These are phyloP conservation scores for Batrachochytrium dendrobatidis DNA, from an alignment of 371 early-diverging fungal genomes.

Conservation along the genomic window DNA sequence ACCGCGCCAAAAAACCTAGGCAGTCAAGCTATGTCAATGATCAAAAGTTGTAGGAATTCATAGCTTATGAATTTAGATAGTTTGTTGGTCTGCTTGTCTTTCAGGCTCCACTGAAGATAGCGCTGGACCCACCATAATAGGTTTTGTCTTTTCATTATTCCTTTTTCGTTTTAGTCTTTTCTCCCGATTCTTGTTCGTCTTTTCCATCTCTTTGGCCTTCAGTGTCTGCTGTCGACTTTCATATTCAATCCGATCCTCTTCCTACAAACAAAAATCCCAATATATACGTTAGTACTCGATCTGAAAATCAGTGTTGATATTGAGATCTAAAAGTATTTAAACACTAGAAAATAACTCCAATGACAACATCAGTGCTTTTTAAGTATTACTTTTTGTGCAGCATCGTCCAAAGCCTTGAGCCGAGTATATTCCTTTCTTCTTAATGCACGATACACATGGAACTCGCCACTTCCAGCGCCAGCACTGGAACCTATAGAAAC, in stretches of 20 bases:
- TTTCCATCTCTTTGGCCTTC: constrained; percentile 61
- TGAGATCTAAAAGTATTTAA: no score
- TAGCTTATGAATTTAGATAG: no score
- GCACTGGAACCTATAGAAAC: constrained; percentile 71
- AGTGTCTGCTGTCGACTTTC: constrained; percentile 49
- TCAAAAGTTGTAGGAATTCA: no score
- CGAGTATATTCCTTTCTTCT: constrained; percentile 82
- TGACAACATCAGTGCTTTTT: no score
- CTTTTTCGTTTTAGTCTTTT: constrained; percentile 52
- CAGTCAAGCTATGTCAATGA: no score
- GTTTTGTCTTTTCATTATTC: no score
- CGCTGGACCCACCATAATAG: no score
- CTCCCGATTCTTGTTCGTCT: constrained; percentile 77
- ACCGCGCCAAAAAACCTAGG: no score
- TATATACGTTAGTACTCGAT: constrained; percentile 4
- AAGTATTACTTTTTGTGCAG: constrained; percentile 71
- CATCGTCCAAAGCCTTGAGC: constrained; percentile 67
- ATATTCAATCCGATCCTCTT: constrained; percentile 15
- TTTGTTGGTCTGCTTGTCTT: no score
- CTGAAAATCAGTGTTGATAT: no score
- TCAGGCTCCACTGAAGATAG: no score
- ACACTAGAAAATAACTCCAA: no score
- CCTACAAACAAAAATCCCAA: constrained; percentile 10
- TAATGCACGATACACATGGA: constrained; percentile 86
- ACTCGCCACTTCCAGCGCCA: constrained; percentile 94